Conservation (phyloP, 345 rosid species). For the Abelmoschus esculentus region DNA sequence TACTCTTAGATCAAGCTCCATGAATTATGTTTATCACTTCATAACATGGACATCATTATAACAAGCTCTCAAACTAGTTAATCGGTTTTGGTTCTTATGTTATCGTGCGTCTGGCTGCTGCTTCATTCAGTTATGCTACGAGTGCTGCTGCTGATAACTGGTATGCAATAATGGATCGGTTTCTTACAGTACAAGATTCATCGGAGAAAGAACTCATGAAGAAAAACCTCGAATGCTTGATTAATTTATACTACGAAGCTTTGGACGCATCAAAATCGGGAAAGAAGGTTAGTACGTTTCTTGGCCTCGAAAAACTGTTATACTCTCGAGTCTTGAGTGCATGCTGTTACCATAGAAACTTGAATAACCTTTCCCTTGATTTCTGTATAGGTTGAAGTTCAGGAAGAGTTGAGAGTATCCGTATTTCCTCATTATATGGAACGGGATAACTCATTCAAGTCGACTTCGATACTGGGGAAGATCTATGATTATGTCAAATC, state of each 20-base stretch:
- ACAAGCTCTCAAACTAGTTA: background rate
- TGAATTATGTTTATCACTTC: background rate
- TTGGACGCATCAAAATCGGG: constrained; percentile 65
- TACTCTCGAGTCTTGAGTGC: background rate
- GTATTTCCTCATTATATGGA: constrained; percentile 58
- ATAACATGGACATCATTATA: background rate
- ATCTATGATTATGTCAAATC: constrained; percentile 44
- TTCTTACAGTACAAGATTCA: constrained; percentile 33
- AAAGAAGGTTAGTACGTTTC: constrained; percentile 26
- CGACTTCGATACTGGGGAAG: constrained; percentile 57
- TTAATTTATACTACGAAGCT: constrained; percentile 69
- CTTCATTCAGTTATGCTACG: constrained; percentile 41
- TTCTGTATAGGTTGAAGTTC: constrained; percentile 39
- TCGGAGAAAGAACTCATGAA: constrained; percentile 35
- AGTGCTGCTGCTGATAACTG: constrained; percentile 67
- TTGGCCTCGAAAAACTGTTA: background rate
- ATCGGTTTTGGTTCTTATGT: background rate
- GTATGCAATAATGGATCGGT: constrained; percentile 66
- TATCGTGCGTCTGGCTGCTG: constrained; percentile 11
- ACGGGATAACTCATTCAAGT: constrained; percentile 28
- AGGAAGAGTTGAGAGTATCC: constrained; percentile 33
- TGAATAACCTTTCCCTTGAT: background rate
- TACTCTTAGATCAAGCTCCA: background rate
- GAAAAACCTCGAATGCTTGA: constrained; percentile 30
- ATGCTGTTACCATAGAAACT: background rate